phyloP scores from a whole-genome alignment of 805 yeast genomes.

The Yarrowia divulgata region DNA sequence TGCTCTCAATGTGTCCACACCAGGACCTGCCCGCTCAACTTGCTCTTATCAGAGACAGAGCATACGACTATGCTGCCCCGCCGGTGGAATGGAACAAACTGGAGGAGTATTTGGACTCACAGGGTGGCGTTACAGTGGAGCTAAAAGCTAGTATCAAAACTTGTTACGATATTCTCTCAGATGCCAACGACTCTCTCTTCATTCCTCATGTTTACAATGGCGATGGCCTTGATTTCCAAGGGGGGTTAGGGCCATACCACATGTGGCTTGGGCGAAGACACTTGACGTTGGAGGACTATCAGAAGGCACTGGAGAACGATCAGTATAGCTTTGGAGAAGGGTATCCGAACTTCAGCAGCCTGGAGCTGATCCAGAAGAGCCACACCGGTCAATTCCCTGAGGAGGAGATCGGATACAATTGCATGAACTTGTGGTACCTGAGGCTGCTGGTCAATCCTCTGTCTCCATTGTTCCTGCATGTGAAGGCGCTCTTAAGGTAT shows the following conservation, averaged over 20 bases:
- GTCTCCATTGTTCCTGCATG: slow-evolving; percentile 16
- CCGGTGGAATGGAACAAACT: not conserved
- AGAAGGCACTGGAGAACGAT: not conserved
- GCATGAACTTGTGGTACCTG: slow-evolving; percentile 27
- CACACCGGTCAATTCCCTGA: slow-evolving; percentile 10
- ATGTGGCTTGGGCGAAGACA: slow-evolving; percentile 18
- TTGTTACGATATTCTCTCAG: not conserved
- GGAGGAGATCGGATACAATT: slow-evolving; percentile 19
- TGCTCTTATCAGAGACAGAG: not conserved
- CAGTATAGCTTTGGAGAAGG: slow-evolving; percentile 20
- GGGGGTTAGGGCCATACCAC: slow-evolving; percentile 17
- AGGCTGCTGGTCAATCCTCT: slow-evolving; percentile 20
- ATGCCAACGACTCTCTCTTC: slow-evolving; percentile 20
- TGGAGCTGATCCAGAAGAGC: slow-evolving; percentile 11
- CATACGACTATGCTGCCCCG: slow-evolving; percentile 36
- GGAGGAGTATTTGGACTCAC: not conserved
- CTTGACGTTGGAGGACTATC: slow-evolving; percentile 1
- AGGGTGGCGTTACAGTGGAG: not conserved
- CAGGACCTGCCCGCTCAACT: not conserved
- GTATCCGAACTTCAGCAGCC: slow-evolving; percentile 5
- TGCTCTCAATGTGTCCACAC: not conserved
- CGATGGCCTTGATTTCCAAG: not conserved
- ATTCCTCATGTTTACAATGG: slow-evolving; percentile 6
- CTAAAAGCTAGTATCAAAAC: not conserved
- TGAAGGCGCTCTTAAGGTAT: not conserved